phyloP scores from a whole-genome alignment of 495 filamentous ascomycete genomes.

The Podospora pseudopauciseta region DNA sequence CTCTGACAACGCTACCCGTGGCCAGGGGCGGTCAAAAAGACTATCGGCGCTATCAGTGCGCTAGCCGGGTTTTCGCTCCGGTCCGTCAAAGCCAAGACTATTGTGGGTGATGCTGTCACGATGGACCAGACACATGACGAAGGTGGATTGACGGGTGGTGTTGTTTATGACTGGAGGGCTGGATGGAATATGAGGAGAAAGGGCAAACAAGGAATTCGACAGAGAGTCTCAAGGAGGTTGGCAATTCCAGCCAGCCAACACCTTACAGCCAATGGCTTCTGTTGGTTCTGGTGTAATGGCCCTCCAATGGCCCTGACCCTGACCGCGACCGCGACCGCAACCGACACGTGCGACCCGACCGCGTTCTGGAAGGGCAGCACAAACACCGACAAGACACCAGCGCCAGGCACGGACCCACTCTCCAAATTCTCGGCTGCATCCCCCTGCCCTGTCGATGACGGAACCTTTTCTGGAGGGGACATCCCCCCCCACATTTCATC shows the following conservation, averaged over 20 bases:
- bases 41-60: slow-evolving; percentile 5
- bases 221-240: not conserved
- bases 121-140: not conserved
- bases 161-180: too few species aligned
- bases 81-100: slow-evolving; percentile 6
- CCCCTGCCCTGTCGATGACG: not conserved
- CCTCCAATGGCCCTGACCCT: too few species aligned
- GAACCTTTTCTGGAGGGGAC: not conserved
- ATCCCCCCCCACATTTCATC: not conserved
- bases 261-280: not conserved
- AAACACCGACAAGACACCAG: not conserved
- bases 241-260: not conserved
- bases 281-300: too few species aligned
- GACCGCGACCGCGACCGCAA: not conserved
- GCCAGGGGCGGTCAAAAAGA: slow-evolving; percentile 5
- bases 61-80: slow-evolving; percentile 12
- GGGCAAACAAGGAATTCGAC: not conserved
- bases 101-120: not conserved
- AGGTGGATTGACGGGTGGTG: not conserved
- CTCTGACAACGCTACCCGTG: not conserved
- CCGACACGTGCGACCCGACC: not conserved
- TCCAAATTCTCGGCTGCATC: not conserved
- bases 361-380: not conserved
- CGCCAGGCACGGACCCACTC: not conserved
- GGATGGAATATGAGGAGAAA: too few species aligned